Evolutionary conservation across 768 basidiomycete species (phyloP).

Genomic region (Pisolithus orientalis): DNA sequence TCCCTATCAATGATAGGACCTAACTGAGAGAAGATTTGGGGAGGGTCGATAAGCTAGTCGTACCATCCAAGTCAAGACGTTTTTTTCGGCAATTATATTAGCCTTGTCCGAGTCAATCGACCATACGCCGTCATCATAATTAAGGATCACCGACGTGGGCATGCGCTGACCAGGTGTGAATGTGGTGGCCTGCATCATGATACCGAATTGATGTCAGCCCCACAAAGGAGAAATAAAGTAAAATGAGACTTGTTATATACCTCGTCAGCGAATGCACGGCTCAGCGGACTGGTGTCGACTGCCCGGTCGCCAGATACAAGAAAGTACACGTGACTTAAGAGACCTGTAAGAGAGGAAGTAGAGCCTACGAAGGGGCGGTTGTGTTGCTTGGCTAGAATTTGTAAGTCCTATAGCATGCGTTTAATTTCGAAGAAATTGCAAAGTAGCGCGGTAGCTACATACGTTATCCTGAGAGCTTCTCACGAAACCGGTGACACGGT

Average conservation of each 20-base stretch:
- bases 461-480: constrained; percentile 75
- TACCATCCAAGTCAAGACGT: constrained; percentile 74
- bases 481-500: constrained; percentile 65
- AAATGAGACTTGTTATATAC: constrained; percentile 32
- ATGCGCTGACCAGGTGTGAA: constrained; percentile 80
- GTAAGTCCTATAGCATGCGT: constrained; percentile 48
- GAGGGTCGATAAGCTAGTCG: constrained; percentile 11
- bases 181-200: constrained; percentile 36
- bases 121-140: constrained; percentile 61
- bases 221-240: neutral
- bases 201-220: neutral
- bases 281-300: constrained; percentile 58
- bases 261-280: constrained; percentile 50
- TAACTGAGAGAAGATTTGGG: no score
- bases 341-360: constrained; percentile 82
- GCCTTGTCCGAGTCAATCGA: constrained; percentile 52
- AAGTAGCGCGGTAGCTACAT: constrained; percentile 10
- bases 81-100: constrained; percentile 45
- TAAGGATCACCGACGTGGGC: constrained; percentile 65
- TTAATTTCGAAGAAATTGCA: neutral
- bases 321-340: constrained; percentile 85
- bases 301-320: constrained; percentile 67
- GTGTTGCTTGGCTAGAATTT: constrained; percentile 51
- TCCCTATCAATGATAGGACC: constrained; percentile 44
- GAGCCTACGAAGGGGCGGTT: constrained; percentile 70